Evolutionary conservation across 768 basidiomycete genomes (phyloP).

Genomic region (Panaeolus papilionaceus): DNA sequence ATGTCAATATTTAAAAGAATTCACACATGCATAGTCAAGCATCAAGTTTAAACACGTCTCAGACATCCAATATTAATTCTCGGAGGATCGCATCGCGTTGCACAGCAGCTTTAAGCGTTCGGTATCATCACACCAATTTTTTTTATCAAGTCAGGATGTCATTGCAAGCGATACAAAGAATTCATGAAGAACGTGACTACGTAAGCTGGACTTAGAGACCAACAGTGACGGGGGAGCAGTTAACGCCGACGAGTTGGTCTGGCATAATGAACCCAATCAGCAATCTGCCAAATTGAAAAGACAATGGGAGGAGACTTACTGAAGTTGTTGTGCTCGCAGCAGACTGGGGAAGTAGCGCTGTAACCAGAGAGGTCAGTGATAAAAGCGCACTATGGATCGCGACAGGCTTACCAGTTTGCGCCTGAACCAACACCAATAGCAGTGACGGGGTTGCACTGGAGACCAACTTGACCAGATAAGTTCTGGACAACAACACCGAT

Average conservation of each 20-base stretch:
- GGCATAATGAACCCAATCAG: not conserved
- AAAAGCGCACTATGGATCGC: too few species aligned
- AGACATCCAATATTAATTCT: not conserved
- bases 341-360: not conserved
- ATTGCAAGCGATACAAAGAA: not conserved
- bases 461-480: conserved; percentile 20
- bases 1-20: not conserved
- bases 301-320: not conserved
- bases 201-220: not conserved
- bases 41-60: not conserved
- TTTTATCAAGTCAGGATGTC: not conserved
- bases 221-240: not conserved
- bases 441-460: conserved; percentile 20
- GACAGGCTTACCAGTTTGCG: not conserved
- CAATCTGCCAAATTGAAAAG: not conserved
- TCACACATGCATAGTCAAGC: not conserved
- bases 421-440: conserved; percentile 17
- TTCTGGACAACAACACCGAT: conserved; percentile 9
- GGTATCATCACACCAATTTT: not conserved
- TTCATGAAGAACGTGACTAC: not conserved
- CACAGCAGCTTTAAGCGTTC: not conserved
- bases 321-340: conserved; percentile 4
- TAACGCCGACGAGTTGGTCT: conserved; percentile 2
- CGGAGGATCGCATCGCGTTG: not conserved
- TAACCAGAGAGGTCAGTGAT: too few species aligned